Base-by-base conservation (phyloP, 1,284 basidiomycete genomes). In the Pisolithus thermaeus region DNA sequence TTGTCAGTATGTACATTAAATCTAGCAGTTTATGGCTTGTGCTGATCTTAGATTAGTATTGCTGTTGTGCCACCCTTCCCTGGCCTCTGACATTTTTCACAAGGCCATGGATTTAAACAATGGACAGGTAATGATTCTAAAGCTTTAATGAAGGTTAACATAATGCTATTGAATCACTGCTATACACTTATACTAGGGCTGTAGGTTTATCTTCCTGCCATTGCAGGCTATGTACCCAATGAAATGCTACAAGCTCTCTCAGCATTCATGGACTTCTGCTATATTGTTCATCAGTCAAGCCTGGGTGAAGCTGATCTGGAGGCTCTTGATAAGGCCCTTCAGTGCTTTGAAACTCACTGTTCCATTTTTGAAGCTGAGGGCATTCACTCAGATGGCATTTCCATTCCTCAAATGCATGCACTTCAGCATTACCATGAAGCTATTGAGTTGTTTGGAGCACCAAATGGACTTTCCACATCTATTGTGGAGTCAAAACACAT, bases 201-300 rank as follows among this genome's bases (percentile, higher is more conserved):
- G 28, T 28, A 56, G 53, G 50, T 56, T 3, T 56, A 42, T 36
- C 30, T 56, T 8, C 54, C 54, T 16, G 54, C 55, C 12, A 55
- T 65, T 7, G 57, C 23, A 8, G 55, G 48, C 4, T 41, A 55
- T 46, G 47, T 56, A 7, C 56, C 53, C 16, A 20, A 40, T 20
- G 12, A 47, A 27, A 56, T 55, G 53, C 53, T 55, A n/a, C 47
- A 46, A 36, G 38, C 50, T 14, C 30, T 57, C 32, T 4, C 25
- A 1, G 41, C 54, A 3, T 57, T 57, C 12, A 16, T 57, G 3
- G 46, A 57, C 12, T 57, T 57, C 46, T 56, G 50, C 9, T 56
- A 56, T 25, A 46, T 55, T 9, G 35, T 46, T 16, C 14, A 18
- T 4, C 32, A 39, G 2, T 43, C 40, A 8, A 39, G 39, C 7